Percentiles rank a stretch among this genome's conserved stretches.
Conservation (phyloP, 139 green algal genomes). For the Haematococcus sp. region DNA sequence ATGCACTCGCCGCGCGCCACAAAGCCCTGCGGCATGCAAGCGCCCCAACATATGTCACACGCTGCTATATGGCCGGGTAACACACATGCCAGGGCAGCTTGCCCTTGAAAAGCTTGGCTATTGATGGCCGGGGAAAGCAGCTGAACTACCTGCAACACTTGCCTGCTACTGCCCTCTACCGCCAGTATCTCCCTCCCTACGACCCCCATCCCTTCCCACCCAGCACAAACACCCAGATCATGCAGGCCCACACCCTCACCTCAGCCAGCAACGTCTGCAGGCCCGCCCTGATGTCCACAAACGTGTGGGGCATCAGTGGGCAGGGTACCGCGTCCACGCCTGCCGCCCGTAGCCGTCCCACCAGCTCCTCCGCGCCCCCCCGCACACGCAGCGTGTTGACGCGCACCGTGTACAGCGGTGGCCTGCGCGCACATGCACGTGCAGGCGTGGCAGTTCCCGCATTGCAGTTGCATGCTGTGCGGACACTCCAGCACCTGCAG, state of each 20-base stretch:
- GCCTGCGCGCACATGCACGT: slow-evolving; percentile 12
- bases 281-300: slow-evolving; percentile 57
- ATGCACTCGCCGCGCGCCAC: slow-evolving; percentile 24
- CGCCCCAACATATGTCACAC: too few species aligned
- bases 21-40: slow-evolving; percentile 22
- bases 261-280: slow-evolving; percentile 59
- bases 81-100: too few species aligned
- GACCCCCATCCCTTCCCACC: background rate
- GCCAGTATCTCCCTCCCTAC: background rate
- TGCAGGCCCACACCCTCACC: slow-evolving; percentile 12
- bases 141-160: too few species aligned
- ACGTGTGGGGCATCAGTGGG: slow-evolving; percentile 61
- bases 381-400: slow-evolving; percentile 11
- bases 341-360: slow-evolving; percentile 20
- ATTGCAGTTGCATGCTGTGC: too few species aligned
- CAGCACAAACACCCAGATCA: too few species aligned
- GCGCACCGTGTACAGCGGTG: slow-evolving; percentile 33
- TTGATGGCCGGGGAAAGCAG: too few species aligned
- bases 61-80: too few species aligned
- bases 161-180: too few species aligned
- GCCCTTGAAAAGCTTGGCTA: too few species aligned
- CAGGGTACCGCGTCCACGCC: slow-evolving; percentile 38
- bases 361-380: slow-evolving; percentile 17
- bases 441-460: too few species aligned
- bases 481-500: too few species aligned